Evolutionary conservation across 1,284 basidiomycete species (phyloP).

Genomic region (Pseudozyma hubeiensis): DNA sequence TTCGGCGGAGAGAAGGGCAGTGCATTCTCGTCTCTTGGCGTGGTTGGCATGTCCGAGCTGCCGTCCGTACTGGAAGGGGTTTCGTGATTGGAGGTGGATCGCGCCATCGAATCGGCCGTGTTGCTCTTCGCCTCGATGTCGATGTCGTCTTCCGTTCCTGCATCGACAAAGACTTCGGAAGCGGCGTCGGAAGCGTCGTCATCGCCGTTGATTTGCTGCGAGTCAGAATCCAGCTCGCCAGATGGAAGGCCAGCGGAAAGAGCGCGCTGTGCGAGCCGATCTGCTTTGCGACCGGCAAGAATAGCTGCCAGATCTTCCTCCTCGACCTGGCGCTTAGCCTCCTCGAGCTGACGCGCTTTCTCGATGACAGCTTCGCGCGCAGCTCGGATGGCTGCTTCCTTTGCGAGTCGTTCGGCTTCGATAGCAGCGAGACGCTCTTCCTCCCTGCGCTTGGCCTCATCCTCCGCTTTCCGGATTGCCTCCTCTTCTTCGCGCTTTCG

Average conservation of each 20-base stretch:
- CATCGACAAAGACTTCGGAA: constrained; percentile 46
- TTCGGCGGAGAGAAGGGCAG: constrained; percentile 16
- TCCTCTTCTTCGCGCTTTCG: constrained; percentile 18
- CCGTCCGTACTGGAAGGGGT: constrained; percentile 45
- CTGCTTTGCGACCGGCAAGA: constrained; percentile 36
- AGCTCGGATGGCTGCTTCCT: constrained; percentile 31
- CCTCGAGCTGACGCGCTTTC: constrained; percentile 37
- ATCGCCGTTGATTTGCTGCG: constrained; percentile 24
- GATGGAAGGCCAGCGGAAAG: constrained; percentile 34
- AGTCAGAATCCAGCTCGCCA: constrained; percentile 32
- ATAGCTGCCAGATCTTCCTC: constrained; percentile 45
- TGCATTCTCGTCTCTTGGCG: constrained; percentile 38
- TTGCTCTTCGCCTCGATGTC: constrained; percentile 23
- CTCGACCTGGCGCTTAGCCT: constrained; percentile 47
- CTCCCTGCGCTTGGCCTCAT: constrained; percentile 21
- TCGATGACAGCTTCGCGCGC: constrained; percentile 39
- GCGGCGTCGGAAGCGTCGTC: constrained; percentile 23
- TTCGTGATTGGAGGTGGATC: constrained; percentile 28
- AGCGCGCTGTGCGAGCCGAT: constrained; percentile 24
- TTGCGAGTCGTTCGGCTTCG: constrained; percentile 40
- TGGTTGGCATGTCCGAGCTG: constrained; percentile 47
- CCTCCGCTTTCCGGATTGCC: constrained; percentile 2
- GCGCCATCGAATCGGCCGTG: constrained; percentile 30
- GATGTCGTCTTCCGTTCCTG: constrained; percentile 21
- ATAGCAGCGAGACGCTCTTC: constrained; percentile 42